phyloP scores from a whole-genome alignment of 202 grass and related monocot species.

The Elaeis oleifera region DNA sequence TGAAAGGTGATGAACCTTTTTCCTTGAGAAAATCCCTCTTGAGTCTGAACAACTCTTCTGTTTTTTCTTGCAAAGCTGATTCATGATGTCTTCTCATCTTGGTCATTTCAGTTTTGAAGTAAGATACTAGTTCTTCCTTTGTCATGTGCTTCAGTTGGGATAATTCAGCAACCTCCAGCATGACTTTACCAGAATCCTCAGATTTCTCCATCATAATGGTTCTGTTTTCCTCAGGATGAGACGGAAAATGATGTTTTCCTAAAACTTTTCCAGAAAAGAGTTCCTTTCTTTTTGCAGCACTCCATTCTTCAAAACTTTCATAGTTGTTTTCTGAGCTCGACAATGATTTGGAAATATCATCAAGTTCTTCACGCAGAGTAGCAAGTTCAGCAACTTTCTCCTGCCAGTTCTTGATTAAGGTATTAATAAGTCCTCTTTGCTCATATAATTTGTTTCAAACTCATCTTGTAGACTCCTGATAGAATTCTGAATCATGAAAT shows the following conservation, averaged over 20 bases:
- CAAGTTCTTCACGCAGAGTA: slow-evolving; percentile 41
- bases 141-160: slow-evolving; percentile 63
- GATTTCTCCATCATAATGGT: slow-evolving; percentile 14
- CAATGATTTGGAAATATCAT: slow-evolving; percentile 23
- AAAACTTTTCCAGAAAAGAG: slow-evolving; percentile 13
- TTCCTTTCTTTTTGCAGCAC: slow-evolving; percentile 45
- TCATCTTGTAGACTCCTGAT: slow-evolving; percentile 30
- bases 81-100: slow-evolving; percentile 61
- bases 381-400: slow-evolving; percentile 43
- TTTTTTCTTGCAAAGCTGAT: slow-evolving; percentile 46
- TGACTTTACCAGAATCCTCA: slow-evolving; percentile 28
- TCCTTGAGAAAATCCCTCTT: slow-evolving; percentile 66
- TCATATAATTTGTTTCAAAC: slow-evolving; percentile 54
- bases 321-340: slow-evolving; percentile 30
- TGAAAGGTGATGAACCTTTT: slow-evolving; percentile 34
- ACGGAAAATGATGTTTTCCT: slow-evolving; percentile 31
- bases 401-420: slow-evolving; percentile 45
- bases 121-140: slow-evolving; percentile 34
- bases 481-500: slow-evolving; percentile 42
- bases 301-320: slow-evolving; percentile 47
- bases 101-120: slow-evolving; percentile 57
- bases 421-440: slow-evolving; percentile 34
- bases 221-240: slow-evolving; percentile 33
- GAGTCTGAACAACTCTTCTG: slow-evolving; percentile 76
- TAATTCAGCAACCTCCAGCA: slow-evolving; percentile 54